Evolutionary conservation across 257 asterid species (phyloP), one percentile per base, ranked within the genome.

Genomic region (Solanum etuberosum): DNA sequence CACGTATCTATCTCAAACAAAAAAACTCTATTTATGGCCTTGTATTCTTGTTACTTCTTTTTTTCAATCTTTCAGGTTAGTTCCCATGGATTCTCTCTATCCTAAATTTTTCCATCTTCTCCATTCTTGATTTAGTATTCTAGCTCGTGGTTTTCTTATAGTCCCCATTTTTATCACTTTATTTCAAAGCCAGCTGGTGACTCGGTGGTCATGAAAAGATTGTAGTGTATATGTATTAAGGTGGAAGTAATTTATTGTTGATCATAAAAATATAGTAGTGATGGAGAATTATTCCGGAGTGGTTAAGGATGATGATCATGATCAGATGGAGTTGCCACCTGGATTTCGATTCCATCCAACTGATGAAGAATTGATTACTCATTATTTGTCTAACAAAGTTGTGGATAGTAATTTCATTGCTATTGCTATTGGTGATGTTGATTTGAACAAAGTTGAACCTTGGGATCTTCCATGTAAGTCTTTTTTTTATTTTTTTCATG

Each of bases 271-370:
- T 68, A 46, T 81, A 21, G 31, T 34, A 20, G 6, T 16, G 83
- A 92, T 93, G 94, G 94, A 92, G 48, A 92, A 88, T 67, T 86
- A 78, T 86, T 57, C 87, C 1, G 92, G 86, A 61, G 13, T 87
- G 80, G 86, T 85, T 38, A 86, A 76, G 38, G 89, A 86, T 63
- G 92, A 85, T 31, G 84, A 35, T 7, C 63, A 80, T 7, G 51
- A 85, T 40, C 83, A 71, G 59, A 86, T 95, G 73, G 94, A 93
- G 42, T 54, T 95, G 83, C 98, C 98, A 4, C 95, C 98, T 8
- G 98, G 98, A 21, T 95, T 95, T 74, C 93, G 98, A 85, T 94
- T 95, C 7, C 98, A 95, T 76, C 98, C 98, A 1, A 92, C 96
- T 4, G 98, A 95, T 37, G 98, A 94, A 87, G 98, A 95, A 82